Evolutionary conservation across 1,139 yeast genomes (phyloP).

Genomic region (Protomyces inundatus): DNA sequence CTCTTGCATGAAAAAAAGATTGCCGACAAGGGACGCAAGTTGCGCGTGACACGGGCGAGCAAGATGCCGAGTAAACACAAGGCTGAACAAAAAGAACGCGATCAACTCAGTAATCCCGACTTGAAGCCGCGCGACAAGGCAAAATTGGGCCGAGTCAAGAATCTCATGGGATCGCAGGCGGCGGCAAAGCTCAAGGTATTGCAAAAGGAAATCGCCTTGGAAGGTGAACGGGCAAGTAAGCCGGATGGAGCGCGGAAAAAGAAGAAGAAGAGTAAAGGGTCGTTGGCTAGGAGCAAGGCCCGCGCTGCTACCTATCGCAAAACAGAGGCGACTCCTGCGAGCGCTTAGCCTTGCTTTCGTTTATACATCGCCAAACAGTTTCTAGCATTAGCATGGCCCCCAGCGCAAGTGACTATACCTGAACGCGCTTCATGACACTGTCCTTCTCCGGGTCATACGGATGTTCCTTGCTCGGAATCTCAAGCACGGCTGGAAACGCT

Average conservation of each 20-base stretch:
- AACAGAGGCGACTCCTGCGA: neutral
- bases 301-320: constrained; percentile 20
- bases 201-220: constrained; percentile 47
- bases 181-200: constrained; percentile 54
- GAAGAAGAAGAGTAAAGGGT: constrained; percentile 19
- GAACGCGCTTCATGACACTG: constrained; percentile 85
- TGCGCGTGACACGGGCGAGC: constrained; percentile 77
- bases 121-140: constrained; percentile 51
- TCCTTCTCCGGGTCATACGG: constrained; percentile 99
- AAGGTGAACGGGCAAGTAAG: constrained; percentile 66
- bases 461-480: constrained; percentile 96
- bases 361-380: constrained; percentile 26
- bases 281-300: constrained; percentile 21
- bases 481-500: constrained; percentile 94
- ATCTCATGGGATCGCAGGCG: constrained; percentile 73
- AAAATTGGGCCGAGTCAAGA: constrained; percentile 70
- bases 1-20: constrained; percentile 68
- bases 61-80: constrained; percentile 37
- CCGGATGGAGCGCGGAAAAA: constrained; percentile 20
- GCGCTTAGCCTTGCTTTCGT: too few relatives aligned
- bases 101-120: constrained; percentile 33
- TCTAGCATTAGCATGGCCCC: neutral
- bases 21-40: constrained; percentile 51
- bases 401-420: constrained; percentile 44
- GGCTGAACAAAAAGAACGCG: constrained; percentile 29